phyloP scores from a whole-genome alignment of 768 basidiomycete species.

The Xerocomellus dryophilus region DNA sequence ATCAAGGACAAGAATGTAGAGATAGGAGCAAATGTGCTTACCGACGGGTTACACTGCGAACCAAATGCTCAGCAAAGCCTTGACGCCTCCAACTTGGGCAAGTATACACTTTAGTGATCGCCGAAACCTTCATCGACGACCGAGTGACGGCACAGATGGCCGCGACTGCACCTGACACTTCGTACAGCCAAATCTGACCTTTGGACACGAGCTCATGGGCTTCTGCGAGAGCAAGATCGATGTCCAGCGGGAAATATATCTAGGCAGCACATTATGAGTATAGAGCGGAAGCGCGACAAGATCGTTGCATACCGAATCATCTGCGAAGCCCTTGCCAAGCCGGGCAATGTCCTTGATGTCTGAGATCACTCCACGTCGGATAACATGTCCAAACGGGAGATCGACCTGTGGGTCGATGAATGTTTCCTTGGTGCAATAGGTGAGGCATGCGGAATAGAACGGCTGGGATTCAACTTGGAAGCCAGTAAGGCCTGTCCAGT shows the following conservation, averaged over 20 bases:
- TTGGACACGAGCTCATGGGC: slow-evolving; percentile 46
- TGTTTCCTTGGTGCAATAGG: slow-evolving; percentile 41
- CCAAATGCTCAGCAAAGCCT: slow-evolving; percentile 52
- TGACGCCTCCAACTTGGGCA: slow-evolving; percentile 41
- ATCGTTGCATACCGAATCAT: slow-evolving; percentile 44
- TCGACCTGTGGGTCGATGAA: slow-evolving; percentile 27
- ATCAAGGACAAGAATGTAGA: background rate
- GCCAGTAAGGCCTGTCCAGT: slow-evolving; percentile 45
- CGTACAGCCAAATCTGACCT: slow-evolving; percentile 53
- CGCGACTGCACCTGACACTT: slow-evolving; percentile 39
- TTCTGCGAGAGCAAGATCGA: slow-evolving; percentile 41
- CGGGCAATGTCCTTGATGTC: slow-evolving; percentile 42
- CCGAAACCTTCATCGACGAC: slow-evolving; percentile 45
- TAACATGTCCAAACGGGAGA: slow-evolving; percentile 34
- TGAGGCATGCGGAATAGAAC: slow-evolving; percentile 50
- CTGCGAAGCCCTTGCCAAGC: slow-evolving; percentile 51
- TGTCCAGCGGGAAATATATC: slow-evolving; percentile 44
- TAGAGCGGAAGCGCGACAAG: background rate
- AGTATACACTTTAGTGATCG: slow-evolving; percentile 60
- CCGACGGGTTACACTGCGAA: slow-evolving; percentile 45
- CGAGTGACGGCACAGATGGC: slow-evolving; percentile 58
- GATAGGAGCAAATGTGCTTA: slow-evolving; percentile 23
- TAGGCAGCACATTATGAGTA: slow-evolving; percentile 20
- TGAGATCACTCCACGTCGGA: slow-evolving; percentile 36
- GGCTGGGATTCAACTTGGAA: slow-evolving; percentile 39